Evolutionary conservation across 2,329 filamentous ascomycete species (phyloP).

Genomic region (Mycosphaerelloides madeirae): DNA sequence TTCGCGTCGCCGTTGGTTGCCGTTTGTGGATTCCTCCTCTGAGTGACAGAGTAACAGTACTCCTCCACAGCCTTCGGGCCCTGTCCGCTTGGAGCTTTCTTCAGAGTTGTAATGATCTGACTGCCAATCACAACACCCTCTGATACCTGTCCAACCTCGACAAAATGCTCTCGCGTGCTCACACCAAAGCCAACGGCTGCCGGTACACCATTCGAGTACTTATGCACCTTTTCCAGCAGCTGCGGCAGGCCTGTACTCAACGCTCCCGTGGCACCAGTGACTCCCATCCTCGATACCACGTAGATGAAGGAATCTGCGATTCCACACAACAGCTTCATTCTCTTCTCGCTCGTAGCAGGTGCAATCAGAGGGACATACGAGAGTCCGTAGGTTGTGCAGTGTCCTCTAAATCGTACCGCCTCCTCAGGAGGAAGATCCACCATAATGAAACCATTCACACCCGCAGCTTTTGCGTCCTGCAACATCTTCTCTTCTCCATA

Average conservation of each 20-base stretch:
- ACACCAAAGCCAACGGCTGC: constrained; percentile 94
- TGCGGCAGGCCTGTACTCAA: constrained; percentile 78
- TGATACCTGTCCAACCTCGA: constrained; percentile 74
- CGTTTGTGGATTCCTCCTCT: constrained; percentile 23
- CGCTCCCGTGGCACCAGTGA: constrained; percentile 82
- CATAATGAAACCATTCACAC: constrained; percentile 94
- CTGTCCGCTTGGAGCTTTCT: constrained; percentile 61
- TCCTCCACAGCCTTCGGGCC: constrained; percentile 71
- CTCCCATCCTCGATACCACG: constrained; percentile 93
- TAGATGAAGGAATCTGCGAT: constrained; percentile 99
- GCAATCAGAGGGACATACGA: constrained; percentile 98
- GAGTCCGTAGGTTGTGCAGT: constrained; percentile 74
- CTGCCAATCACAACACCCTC: constrained; percentile 96
- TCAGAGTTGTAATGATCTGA: constrained; percentile 81
- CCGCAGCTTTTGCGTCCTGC: constrained; percentile 74
- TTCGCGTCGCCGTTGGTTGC: constrained; percentile 15
- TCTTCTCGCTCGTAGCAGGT: constrained; percentile 81
- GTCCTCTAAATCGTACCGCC: constrained; percentile 82
- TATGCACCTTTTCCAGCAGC: constrained; percentile 79
- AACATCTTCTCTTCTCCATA: constrained; percentile 92
- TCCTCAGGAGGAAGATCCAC: constrained; percentile 95
- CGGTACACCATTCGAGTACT: constrained; percentile 84
- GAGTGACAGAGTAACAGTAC: constrained; percentile 72
- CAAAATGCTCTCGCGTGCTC: constrained; percentile 89
- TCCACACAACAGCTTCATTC: constrained; percentile 93